phyloP scores from a whole-genome alignment of 177 flowering plant genomes.

The Telopea speciosissima region DNA sequence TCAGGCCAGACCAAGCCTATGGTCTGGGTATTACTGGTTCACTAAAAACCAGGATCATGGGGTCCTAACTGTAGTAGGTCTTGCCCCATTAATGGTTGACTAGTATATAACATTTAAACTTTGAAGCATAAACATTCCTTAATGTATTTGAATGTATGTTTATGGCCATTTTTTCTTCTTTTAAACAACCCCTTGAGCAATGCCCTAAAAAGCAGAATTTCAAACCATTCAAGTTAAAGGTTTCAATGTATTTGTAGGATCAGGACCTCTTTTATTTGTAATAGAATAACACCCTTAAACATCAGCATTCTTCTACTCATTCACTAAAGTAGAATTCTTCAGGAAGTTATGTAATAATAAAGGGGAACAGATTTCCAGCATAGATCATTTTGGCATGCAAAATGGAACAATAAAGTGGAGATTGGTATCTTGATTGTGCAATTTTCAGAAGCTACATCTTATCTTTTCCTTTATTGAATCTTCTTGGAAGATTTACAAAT shows the following conservation, averaged over 20 bases:
- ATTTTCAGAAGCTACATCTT: neutral
- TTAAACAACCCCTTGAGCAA: too few relatives aligned
- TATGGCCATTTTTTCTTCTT: too few relatives aligned
- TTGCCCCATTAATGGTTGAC: too few relatives aligned
- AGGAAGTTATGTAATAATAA: neutral
- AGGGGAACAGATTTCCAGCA: neutral
- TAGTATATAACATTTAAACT: too few relatives aligned
- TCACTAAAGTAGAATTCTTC: neutral
- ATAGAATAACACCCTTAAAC: neutral
- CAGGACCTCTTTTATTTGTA: neutral
- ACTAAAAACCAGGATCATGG: too few relatives aligned
- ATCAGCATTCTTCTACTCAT: neutral
- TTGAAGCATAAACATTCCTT: too few relatives aligned
- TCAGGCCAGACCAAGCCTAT: too few relatives aligned
- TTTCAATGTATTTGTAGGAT: neutral
- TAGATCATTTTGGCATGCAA: neutral
- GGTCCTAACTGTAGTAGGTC: too few relatives aligned
- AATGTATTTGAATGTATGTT: too few relatives aligned
- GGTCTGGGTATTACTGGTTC: too few relatives aligned
- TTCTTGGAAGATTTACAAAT: slow-evolving; percentile 26
- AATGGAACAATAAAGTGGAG: neutral
- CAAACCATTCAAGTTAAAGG: neutral
- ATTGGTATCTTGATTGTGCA: neutral
- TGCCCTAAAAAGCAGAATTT: too few relatives aligned
- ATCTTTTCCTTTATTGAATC: neutral